Base-by-base conservation (phyloP, 2,329 filamentous ascomycete genomes). In the Daldinia eschscholtzii region DNA sequence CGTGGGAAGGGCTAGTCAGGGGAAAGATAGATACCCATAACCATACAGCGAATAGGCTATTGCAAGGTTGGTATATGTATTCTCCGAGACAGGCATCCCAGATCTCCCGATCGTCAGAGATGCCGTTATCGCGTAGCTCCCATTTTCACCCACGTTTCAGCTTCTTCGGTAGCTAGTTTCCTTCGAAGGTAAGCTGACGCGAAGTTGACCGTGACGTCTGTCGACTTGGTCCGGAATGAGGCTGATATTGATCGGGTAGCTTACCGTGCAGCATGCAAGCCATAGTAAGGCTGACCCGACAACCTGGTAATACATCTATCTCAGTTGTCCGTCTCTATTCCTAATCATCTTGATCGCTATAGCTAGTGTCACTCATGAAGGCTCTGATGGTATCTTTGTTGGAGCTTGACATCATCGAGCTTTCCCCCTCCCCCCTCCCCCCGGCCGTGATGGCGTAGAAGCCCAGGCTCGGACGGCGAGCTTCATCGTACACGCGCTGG, bases 221-320 rank as follows among this genome's bases (percentile, higher is more conserved):
- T 59, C 39, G 12, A 28, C 58, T 35, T 33, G 41, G 15, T 37
- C 39, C 35, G 48, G 39, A 30, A 37, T 56, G 65, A 68, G 65
- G 65, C 55, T 65, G 56, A 68, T 65, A 62, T 33, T 33, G 13
- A 50, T 57, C 33, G 50, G 61, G 41, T 52, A 61, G 55, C 61
- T 55, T 41, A 44, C 39, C 42, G 56, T 56, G 56, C 41, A 52
- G 44, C 52, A 61, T 52, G 62, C 33, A 57, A 46, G 61, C 56
- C 42, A 57, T 72, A 70, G 70, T 55, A 55, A 37, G 70, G 67
- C 70, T 70, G 70, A 72, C 61, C 64, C 67, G 62, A 30, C 37
- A 62, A 55, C 30, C 35, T 68, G 70, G 68, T 64, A 46, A 57
- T 61, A 28, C 41, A 15, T 39, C 30, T 42, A 15, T 39, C 30